Conservation (phyloP, 1,284 basidiomycete genomes). For the Pterulicium gracile region DNA sequence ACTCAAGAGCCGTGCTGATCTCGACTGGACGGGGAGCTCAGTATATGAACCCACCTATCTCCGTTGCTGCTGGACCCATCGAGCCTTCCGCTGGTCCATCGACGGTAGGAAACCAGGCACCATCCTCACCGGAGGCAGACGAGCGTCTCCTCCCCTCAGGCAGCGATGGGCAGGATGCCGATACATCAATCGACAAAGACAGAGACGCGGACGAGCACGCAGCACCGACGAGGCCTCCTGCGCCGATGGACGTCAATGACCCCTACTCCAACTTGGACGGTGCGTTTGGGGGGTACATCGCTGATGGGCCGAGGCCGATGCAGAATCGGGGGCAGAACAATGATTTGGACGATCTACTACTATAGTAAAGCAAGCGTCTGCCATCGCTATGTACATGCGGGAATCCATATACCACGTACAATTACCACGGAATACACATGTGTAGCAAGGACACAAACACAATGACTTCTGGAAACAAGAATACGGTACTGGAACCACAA, state of each 20-base stretch:
- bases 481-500: too few relatives aligned
- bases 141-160: slow-evolving; percentile 13
- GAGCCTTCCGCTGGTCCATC: slow-evolving; percentile 28
- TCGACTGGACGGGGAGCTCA: slow-evolving; percentile 42
- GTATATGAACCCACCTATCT: slow-evolving; percentile 29
- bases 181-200: slow-evolving; percentile 21
- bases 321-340: slow-evolving; percentile 13
- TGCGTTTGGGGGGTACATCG: slow-evolving; percentile 58
- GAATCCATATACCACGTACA: slow-evolving; percentile 1
- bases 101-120: slow-evolving; percentile 8
- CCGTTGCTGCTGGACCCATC: slow-evolving; percentile 58
- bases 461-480: too few relatives aligned
- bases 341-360: slow-evolving; percentile 21
- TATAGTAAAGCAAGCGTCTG: slow-evolving; percentile 10
- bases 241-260: slow-evolving; percentile 27
- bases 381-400: not conserved
- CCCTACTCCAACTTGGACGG: slow-evolving; percentile 68
- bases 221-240: slow-evolving; percentile 16
- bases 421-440: not conserved
- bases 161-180: slow-evolving; percentile 13
- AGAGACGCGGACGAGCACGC: slow-evolving; percentile 16
- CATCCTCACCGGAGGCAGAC: slow-evolving; percentile 15
- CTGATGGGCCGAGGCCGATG: slow-evolving; percentile 55
- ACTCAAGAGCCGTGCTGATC: slow-evolving; percentile 64
- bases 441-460: not conserved